phyloP scores from a whole-genome alignment of 257 asterid species.

The Plantago ovata region DNA sequence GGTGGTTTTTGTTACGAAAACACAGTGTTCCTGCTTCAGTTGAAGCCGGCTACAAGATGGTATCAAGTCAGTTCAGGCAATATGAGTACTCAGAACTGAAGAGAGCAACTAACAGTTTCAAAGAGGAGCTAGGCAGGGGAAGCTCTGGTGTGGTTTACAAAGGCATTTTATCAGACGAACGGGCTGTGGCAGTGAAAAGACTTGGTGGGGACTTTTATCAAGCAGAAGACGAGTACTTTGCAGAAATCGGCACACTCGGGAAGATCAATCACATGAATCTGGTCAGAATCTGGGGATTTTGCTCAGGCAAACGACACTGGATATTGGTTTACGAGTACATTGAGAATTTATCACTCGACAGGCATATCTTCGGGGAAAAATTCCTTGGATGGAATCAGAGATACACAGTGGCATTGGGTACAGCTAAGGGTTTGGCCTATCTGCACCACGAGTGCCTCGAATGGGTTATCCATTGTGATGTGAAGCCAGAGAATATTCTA shows the following conservation, averaged over 20 bases:
- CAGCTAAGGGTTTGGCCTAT: slow-evolving; percentile 53
- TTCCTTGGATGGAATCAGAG: slow-evolving; percentile 41
- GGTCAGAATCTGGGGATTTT: slow-evolving; percentile 47
- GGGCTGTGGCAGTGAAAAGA: slow-evolving; percentile 54
- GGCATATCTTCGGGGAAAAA: slow-evolving; percentile 29
- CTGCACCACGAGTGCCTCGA: slow-evolving; percentile 60
- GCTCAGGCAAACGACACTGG: slow-evolving; percentile 34
- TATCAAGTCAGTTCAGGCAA: slow-evolving; percentile 37
- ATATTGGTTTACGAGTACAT: slow-evolving; percentile 52
- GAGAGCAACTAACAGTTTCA: slow-evolving; percentile 44
- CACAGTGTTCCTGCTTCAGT: slow-evolving; percentile 42
- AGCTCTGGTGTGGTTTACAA: slow-evolving; percentile 47
- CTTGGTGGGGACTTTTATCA: slow-evolving; percentile 34
- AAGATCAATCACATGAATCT: slow-evolving; percentile 62
- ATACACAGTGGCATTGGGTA: slow-evolving; percentile 43
- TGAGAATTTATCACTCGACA: slow-evolving; percentile 41
- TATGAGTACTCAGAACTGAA: slow-evolving; percentile 36
- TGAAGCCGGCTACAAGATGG: slow-evolving; percentile 47
- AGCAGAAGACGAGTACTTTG: slow-evolving; percentile 42
- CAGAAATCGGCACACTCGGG: slow-evolving; percentile 49
- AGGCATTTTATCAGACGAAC: slow-evolving; percentile 39
- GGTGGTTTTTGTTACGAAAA: slow-evolving; percentile 47
- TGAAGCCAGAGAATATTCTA: slow-evolving; percentile 61
- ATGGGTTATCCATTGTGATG: slow-evolving; percentile 64
- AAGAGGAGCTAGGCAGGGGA: slow-evolving; percentile 49